Percentiles rank a stretch among this genome's conserved stretches.
Conservation (phyloP, 2,329 filamentous ascomycete species). For the Chrysoporthe cubensis region DNA sequence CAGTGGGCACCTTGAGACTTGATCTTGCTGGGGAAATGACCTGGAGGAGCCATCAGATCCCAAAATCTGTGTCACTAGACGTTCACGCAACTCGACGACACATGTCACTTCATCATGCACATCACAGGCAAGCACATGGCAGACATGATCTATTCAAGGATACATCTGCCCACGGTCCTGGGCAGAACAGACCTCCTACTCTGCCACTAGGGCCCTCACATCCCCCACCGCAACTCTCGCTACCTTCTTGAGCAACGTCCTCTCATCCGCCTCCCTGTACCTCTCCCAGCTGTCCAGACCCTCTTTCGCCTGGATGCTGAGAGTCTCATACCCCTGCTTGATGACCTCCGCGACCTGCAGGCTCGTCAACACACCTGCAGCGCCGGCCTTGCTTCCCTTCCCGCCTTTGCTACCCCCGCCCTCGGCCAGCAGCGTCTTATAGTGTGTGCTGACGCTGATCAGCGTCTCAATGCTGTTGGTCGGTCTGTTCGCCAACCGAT, state of each 20-base stretch:
- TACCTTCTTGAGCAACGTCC: constrained; percentile 83
- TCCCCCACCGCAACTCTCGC: constrained; percentile 75
- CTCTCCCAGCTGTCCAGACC: constrained; percentile 83
- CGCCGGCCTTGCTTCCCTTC: constrained; percentile 46
- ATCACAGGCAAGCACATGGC: not conserved
- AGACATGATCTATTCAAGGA: not conserved
- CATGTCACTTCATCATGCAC: not conserved
- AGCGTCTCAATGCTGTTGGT: constrained; percentile 82
- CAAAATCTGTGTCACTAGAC: not conserved
- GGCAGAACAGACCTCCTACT: constrained; percentile 29
- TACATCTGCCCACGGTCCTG: not conserved
- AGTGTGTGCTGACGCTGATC: constrained; percentile 82
- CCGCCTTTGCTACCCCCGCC: constrained; percentile 49
- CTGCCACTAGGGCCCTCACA: constrained; percentile 55
- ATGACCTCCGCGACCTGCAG: constrained; percentile 88
- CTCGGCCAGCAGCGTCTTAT: constrained; percentile 77
- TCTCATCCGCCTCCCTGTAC: constrained; percentile 86
- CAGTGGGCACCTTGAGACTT: not conserved
- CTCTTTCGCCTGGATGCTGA: constrained; percentile 88
- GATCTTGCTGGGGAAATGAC: too few relatives aligned
- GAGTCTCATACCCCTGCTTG: constrained; percentile 92
- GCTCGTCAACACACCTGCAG: constrained; percentile 74
- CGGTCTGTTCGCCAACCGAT: constrained; percentile 60
- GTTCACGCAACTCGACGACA: not conserved
- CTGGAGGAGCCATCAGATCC: too few relatives aligned